phyloP scores from a whole-genome alignment of 495 filamentous ascomycete genomes.

The Talaromyces trachyspermus region DNA sequence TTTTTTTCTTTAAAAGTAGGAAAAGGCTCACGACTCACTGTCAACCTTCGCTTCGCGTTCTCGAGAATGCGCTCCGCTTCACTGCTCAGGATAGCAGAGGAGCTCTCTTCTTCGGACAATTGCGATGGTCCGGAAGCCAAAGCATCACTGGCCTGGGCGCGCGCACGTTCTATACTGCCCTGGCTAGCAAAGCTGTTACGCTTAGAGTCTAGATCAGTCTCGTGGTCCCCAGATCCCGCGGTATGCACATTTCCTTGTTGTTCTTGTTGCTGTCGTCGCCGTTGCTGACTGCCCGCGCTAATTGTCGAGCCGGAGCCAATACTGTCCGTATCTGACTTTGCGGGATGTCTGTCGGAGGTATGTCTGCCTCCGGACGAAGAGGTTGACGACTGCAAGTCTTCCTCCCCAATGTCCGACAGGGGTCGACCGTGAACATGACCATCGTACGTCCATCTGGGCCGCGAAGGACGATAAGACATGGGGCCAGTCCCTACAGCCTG shows the following conservation, averaged over 20 bases:
- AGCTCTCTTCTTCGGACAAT: slow-evolving; percentile 43
- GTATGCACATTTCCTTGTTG: background rate
- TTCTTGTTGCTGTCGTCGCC: background rate
- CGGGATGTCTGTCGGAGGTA: background rate
- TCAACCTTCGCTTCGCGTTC: slow-evolving; percentile 81
- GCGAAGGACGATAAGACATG: slow-evolving; percentile 21
- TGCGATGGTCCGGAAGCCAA: slow-evolving; percentile 16
- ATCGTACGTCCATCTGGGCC: slow-evolving; percentile 45
- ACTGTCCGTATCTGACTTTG: slow-evolving; percentile 22
- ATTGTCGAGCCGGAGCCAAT: slow-evolving; percentile 34
- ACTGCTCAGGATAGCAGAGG: slow-evolving; percentile 67
- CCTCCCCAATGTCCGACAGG: slow-evolving; percentile 69
- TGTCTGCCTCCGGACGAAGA: slow-evolving; percentile 13
- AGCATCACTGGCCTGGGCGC: slow-evolving; percentile 6
- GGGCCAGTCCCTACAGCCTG: slow-evolving; percentile 18
- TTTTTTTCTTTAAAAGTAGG: no score
- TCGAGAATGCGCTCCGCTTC: slow-evolving; percentile 82
- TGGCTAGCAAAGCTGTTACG: slow-evolving; percentile 6
- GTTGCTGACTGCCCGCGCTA: slow-evolving; percentile 28
- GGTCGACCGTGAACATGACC: slow-evolving; percentile 52
- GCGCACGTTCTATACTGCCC: slow-evolving; percentile 5
- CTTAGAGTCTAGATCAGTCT: background rate
- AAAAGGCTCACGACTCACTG: no score
- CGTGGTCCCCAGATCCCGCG: slow-evolving; percentile 1
- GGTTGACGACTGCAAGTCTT: slow-evolving; percentile 25